Percentiles rank a stretch among this genome's conserved stretches.
These are phyloP conservation scores for Ceratocystis smalleyi DNA, from an alignment of 2,329 filamentous ascomycete genomes.

Conservation along the genomic window DNA sequence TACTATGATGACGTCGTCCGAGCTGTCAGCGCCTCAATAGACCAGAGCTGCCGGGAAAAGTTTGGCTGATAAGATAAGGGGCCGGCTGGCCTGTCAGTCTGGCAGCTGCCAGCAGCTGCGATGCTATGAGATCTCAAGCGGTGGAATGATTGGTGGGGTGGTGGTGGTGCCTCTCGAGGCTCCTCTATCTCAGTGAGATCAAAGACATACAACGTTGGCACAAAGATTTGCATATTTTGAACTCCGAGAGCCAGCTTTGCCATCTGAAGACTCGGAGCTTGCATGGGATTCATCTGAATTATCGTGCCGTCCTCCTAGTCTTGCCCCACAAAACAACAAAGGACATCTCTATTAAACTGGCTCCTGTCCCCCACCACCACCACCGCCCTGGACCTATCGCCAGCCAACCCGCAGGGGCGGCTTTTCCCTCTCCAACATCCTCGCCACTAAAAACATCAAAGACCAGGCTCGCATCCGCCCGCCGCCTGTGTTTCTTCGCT, in stretches of 20 bases:
- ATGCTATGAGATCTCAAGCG: no score
- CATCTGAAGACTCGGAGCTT: not conserved
- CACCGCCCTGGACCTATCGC: not conserved
- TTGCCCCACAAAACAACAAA: not conserved
- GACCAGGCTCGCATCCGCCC: not conserved
- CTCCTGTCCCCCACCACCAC: not conserved
- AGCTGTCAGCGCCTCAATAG: not conserved
- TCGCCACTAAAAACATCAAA: not conserved
- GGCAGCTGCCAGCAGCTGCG: not conserved
- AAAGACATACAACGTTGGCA: not conserved
- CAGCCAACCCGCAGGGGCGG: not conserved
- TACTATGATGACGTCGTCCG: not conserved
- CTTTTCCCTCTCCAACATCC: not conserved
- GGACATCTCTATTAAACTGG: not conserved
- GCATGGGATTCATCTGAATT: not conserved
- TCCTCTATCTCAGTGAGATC: not conserved
- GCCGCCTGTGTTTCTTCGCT: not conserved
- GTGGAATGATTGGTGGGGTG: not conserved
- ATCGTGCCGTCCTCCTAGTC: not conserved
- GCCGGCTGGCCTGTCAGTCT: accelerated
- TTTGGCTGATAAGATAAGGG: constrained; percentile 5
- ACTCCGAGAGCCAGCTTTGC: not conserved
- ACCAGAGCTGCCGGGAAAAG: not conserved
- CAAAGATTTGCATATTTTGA: not conserved
- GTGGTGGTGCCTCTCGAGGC: not conserved